Evolutionary conservation across 1,284 basidiomycete species (phyloP).

Genomic region (Mrakiaceae sp.): DNA sequence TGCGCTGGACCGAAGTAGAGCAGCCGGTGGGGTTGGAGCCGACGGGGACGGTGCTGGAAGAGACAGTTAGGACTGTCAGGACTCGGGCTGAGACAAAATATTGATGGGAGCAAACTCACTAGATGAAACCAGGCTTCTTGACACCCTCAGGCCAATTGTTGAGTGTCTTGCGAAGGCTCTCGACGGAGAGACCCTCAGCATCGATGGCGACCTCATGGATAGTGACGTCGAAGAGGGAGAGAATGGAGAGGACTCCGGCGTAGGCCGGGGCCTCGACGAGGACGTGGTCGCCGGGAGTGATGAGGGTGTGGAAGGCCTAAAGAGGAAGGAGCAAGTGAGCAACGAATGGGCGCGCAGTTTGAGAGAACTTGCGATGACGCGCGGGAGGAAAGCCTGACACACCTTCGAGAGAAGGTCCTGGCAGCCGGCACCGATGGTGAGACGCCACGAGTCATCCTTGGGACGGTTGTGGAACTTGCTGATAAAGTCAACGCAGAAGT

Average conservation of each 20-base stretch:
- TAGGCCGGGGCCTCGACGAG: conserved; percentile 81
- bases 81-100: conserved; percentile 6
- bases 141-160: conserved; percentile 63
- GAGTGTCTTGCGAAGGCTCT: conserved; percentile 53
- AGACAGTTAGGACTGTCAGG: background rate
- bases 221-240: conserved; percentile 35
- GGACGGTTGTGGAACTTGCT: conserved; percentile 22
- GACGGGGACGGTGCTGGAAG: conserved; percentile 43
- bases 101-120: conserved; percentile 32
- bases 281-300: conserved; percentile 71
- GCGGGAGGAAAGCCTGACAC: conserved; percentile 11
- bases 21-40: conserved; percentile 76
- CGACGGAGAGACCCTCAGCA: conserved; percentile 56
- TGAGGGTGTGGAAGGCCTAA: conserved; percentile 44
- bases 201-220: conserved; percentile 72
- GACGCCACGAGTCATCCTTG: conserved; percentile 50
- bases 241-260: conserved; percentile 39
- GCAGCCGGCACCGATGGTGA: conserved; percentile 70
- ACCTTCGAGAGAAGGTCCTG: conserved; percentile 85
- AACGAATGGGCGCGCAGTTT: conserved; percentile 12
- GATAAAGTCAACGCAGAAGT: conserved; percentile 27
- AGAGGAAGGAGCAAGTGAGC: background rate
- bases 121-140: conserved; percentile 66
- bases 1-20: conserved; percentile 60
- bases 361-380: background rate